Percentiles rank a stretch among this genome's conserved stretches.
Conservation (phyloP, 1,284 basidiomycete species). For the Rhodotorula sp. region DNA sequence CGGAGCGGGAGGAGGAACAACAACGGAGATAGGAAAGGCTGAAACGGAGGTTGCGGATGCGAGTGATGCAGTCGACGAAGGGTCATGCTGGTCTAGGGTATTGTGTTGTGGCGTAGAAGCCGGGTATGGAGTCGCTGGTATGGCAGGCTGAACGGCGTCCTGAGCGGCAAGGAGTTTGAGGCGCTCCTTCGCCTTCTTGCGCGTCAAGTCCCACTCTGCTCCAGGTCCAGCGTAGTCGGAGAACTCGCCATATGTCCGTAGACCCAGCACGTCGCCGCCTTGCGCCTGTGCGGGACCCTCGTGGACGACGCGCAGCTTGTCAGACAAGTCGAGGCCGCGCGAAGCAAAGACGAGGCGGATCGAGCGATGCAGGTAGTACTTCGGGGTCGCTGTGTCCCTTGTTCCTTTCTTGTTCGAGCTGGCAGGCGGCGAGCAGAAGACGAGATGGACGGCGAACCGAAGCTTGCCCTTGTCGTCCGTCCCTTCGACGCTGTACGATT, state of each 20-base stretch:
- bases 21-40: too few relatives aligned
- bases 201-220: slow-evolving; percentile 41
- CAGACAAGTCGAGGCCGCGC: slow-evolving; percentile 38
- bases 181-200: slow-evolving; percentile 44
- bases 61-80: too few relatives aligned
- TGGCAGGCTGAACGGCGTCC: not conserved
- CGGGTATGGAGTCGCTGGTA: not conserved
- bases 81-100: too few relatives aligned
- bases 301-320: slow-evolving; percentile 38
- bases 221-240: slow-evolving; percentile 42
- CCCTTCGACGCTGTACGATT: slow-evolving; percentile 42
- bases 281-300: slow-evolving; percentile 36
- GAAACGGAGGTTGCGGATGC: too few relatives aligned
- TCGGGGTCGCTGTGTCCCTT: not conserved
- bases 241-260: not conserved
- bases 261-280: not conserved
- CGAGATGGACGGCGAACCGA: slow-evolving; percentile 53
- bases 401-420: not conserved
- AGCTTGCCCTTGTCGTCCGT: slow-evolving; percentile 44
- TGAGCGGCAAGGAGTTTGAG: not conserved
- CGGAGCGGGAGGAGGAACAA: too few relatives aligned
- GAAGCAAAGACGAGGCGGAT: slow-evolving; percentile 44
- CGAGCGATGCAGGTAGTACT: slow-evolving; percentile 40
- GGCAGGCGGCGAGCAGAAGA: slow-evolving; percentile 49
- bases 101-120: not conserved